Conservation (phyloP, 257 asterid genomes). For the Echites panduratus region DNA sequence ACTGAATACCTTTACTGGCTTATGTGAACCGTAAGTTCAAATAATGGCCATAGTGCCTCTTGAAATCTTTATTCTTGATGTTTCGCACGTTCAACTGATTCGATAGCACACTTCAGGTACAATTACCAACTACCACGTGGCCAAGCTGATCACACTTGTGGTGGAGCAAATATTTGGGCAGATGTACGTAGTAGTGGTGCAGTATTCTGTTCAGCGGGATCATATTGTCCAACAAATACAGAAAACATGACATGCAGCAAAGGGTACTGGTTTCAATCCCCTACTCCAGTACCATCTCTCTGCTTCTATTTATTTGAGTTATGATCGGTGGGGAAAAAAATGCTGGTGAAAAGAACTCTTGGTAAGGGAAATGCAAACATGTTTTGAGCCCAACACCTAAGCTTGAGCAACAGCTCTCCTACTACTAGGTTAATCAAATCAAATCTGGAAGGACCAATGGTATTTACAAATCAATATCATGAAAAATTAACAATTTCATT, state of each 20-base stretch:
- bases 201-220: conserved; percentile 78
- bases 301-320: not conserved
- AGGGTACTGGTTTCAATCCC: conserved; percentile 52
- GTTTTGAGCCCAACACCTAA: not conserved
- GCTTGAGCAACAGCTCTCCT: no score
- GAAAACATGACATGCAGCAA: conserved; percentile 49
- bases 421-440: no score
- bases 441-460: no score
- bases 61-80: conserved; percentile 3
- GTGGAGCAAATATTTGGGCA: conserved; percentile 88
- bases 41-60: conserved; percentile 10
- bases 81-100: conserved; percentile 16
- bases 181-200: conserved; percentile 52
- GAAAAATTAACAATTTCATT: not conserved
- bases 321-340: not conserved
- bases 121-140: conserved; percentile 61
- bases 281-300: conserved; percentile 7
- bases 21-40: conserved; percentile 76
- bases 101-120: conserved; percentile 46
- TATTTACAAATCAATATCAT: not conserved
- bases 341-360: not conserved
- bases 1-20: conserved; percentile 39
- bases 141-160: conserved; percentile 62
- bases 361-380: not conserved
- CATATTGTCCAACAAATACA: conserved; percentile 64